These are phyloP conservation scores for Sclerospora graminicola DNA, from an alignment of 352 stramenopile species.

Conservation along the genomic window DNA sequence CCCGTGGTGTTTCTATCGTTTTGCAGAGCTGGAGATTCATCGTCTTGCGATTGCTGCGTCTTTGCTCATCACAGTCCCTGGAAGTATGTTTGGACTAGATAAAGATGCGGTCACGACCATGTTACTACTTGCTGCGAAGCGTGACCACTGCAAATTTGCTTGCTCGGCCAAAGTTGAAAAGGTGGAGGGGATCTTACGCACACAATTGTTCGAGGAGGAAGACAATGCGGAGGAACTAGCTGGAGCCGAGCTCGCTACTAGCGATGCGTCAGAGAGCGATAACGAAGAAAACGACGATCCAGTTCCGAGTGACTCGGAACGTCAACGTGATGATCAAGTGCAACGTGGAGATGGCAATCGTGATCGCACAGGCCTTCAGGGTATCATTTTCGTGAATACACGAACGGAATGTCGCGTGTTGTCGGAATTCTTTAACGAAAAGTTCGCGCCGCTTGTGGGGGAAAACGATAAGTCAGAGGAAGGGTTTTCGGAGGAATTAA, in stretches of 20 bases:
- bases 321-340: neutral
- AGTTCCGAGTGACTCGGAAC: neutral
- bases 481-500: slow-evolving; percentile 12
- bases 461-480: slow-evolving; percentile 3
- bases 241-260: slow-evolving; percentile 12
- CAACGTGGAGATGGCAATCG: neutral
- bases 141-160: slow-evolving; percentile 30
- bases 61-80: slow-evolving; percentile 38
- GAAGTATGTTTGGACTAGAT: slow-evolving; percentile 50
- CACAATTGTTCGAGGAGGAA: slow-evolving; percentile 19
- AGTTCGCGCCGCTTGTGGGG: slow-evolving; percentile 17
- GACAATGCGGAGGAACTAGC: slow-evolving; percentile 13
- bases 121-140: slow-evolving; percentile 30
- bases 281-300: slow-evolving; percentile 9
- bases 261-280: slow-evolving; percentile 21
- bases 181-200: slow-evolving; percentile 38
- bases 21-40: slow-evolving; percentile 63
- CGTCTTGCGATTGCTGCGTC: slow-evolving; percentile 40
- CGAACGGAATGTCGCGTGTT: slow-evolving; percentile 72
- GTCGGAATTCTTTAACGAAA: slow-evolving; percentile 68
- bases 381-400: slow-evolving; percentile 80
- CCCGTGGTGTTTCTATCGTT: slow-evolving; percentile 66
- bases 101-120: slow-evolving; percentile 43
- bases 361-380: slow-evolving; percentile 28
- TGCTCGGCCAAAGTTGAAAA: slow-evolving; percentile 47